Evolutionary conservation across 306 rosid genomes (phyloP), one percentile per base, ranked within the genome.

Genomic region (Spatholobus suberectus): DNA sequence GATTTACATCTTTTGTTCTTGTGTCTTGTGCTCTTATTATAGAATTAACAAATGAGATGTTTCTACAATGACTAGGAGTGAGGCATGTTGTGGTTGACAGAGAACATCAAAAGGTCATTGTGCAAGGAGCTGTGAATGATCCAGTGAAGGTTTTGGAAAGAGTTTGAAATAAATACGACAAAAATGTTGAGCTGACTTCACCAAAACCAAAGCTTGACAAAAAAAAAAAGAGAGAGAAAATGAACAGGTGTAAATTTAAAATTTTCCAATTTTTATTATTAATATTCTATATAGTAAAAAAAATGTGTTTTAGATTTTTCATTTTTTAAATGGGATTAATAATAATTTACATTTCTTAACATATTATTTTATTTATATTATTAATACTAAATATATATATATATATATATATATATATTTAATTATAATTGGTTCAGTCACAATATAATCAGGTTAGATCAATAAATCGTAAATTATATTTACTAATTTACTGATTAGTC

Each of bases 111-210:
- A 86, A 21, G 63, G 92, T 92, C n/a, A 24, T 32, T 13, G 89
- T 91, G 24, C 90, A 74, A 72, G 99, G 98, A 1, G 76, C 40
- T 7, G 73, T 85, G 0, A 85, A 80, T 35, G 86, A 93, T 37
- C 98, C 98, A 14, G 1, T n/a, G 2, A 80, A 81, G 73, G 86
- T 91, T 54, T 83, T 93, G 77, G 86, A 86, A 72, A 89, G 86
- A 71, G 84, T 93, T 26, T 75, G 62, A 77, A 90, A 83, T 41
- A 93, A 96, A 49, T 92, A 67, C 55, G 89, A 88, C 76, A 92
- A 87, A 87, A 90, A 93, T 67, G 93, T 84, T 1, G 89, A 89
- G 69, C 78, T 96, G 0, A 81, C 93, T 65, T 86, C 86, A 73
- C 99, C 98, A 23, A 89, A 54, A 34, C 79, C 82, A 4, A 83